Conservation (phyloP, 495 filamentous ascomycete species). For the Xylaria bambusicola region DNA sequence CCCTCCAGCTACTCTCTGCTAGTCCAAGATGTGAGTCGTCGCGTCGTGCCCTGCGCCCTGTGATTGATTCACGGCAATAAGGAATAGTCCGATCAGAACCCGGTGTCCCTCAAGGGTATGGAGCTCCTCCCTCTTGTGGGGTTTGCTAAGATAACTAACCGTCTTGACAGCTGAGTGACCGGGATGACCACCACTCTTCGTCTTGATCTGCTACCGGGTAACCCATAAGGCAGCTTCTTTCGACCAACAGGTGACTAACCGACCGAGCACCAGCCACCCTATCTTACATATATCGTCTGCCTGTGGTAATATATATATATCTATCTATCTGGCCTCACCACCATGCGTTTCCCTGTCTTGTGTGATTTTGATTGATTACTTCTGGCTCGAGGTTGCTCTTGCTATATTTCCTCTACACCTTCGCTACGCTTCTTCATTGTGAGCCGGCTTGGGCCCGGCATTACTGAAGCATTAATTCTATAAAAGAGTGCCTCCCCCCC, state of each 20-base stretch:
- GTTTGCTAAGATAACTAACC: constrained; percentile 13
- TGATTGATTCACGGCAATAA: constrained; percentile 27
- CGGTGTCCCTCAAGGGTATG: constrained; percentile 17
- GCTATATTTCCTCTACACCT: constrained; percentile 18
- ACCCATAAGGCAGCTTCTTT: constrained; percentile 34
- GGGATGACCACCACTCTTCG: constrained; percentile 33
- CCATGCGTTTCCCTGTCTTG: not conserved
- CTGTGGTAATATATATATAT: constrained; percentile 28
- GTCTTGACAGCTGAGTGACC: constrained; percentile 19
- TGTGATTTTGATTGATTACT: constrained; percentile 8
- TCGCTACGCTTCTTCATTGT: constrained; percentile 22
- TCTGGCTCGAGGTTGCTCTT: constrained; percentile 24
- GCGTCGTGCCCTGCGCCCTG: constrained; percentile 26
- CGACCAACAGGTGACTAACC: constrained; percentile 32
- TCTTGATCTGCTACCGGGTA: constrained; percentile 4
- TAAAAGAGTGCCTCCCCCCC: constrained; percentile 17
- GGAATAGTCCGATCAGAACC: too few species aligned
- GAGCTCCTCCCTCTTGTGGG: constrained; percentile 12
- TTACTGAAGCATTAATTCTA: constrained; percentile 20
- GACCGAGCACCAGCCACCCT: constrained; percentile 21
- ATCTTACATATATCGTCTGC: constrained; percentile 20
- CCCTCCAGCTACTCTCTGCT: not conserved
- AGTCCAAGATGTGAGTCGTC: constrained; percentile 22
- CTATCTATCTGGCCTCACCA: constrained; percentile 21
- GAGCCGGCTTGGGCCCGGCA: constrained; percentile 34